phyloP scores from a whole-genome alignment of 257 asterid genomes.

The Solanum sitiens region DNA sequence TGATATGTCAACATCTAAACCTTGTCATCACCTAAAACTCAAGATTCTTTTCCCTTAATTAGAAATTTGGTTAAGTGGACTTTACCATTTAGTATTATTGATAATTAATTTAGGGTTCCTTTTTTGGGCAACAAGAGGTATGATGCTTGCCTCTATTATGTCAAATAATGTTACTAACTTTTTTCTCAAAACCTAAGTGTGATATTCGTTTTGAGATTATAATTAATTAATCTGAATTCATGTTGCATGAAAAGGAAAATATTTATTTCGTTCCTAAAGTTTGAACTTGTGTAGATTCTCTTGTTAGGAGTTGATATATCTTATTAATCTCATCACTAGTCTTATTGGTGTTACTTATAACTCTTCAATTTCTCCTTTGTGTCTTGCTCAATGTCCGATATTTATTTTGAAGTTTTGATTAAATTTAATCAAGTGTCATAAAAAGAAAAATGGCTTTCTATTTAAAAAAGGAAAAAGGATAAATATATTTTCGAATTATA shows the following conservation, averaged over 20 bases:
- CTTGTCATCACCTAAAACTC: constrained; percentile 30
- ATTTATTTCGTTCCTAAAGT: background rate
- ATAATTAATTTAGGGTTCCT: background rate
- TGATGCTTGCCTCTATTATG: background rate
- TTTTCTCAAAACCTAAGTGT: background rate
- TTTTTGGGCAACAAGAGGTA: background rate
- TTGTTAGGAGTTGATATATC: background rate
- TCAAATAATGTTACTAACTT: background rate
- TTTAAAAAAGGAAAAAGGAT: background rate
- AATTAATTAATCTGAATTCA: background rate
- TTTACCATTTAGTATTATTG: constrained; percentile 2
- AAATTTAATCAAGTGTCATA: background rate
- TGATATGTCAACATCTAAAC: constrained; percentile 54
- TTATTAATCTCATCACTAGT: background rate
- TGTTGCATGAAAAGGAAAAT: rapidly evolving
- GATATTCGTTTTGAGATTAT: background rate
- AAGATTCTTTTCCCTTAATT: constrained; percentile 7
- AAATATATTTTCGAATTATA: no score
- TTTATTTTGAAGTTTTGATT: background rate
- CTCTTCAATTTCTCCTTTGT: background rate
- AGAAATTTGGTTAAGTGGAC: constrained; percentile 8
- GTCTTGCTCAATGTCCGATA: background rate
- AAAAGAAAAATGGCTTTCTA: background rate
- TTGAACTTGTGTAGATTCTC: background rate
- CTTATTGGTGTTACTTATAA: background rate